Base-by-base conservation (phyloP, 1,284 basidiomycete genomes). In the Amylostereum areolatum region DNA sequence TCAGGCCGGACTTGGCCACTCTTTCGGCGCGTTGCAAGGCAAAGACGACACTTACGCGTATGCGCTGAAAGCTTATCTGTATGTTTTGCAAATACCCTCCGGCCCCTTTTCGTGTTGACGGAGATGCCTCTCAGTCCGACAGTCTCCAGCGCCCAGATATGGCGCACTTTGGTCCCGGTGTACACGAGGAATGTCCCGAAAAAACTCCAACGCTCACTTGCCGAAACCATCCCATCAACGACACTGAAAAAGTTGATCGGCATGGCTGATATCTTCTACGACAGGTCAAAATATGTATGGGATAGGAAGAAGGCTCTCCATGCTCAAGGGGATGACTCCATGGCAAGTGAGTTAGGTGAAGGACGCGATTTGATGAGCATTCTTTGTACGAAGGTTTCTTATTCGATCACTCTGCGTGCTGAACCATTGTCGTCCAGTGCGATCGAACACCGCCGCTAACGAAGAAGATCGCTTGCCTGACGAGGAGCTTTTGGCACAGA, bases 211-310 rank as follows among this genome's bases (percentile, higher is more conserved):
- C 62, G 68, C 28, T 63, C 60, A 34, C n/a, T 73, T 3, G 55
- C 72, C 0, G 58, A 68, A n/a, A 44, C 62, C 29, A 37, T 70
- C 12, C 74, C 72, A 1, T 65, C 56, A 47, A 58, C 63, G 49
- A 46, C 55, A 7, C 40, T 73, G 10, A 67, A 70, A 37, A 55
- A 60, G 4, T 25, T 71, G 33, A 63, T 63, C 3, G 60, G 64
- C n/a, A 74, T 74, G 49, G 67, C 72, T 6, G 71, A 75, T 52
- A 63, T 77, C 24, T 78, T 79, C 74, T 66, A 77, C 47, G 45
- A 63, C 12, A 73, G 70, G 1, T 73, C 75, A 24, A 61, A 59
- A 39, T 61, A 57, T 1, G 72, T 79, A 31, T 60, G 78, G 45
- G 53, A 62, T 65, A 31, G 51, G 48, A 36, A 65, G 62, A 33